Evolutionary conservation across 345 rosid species (phyloP).

Genomic region (Sisymbrium irio): DNA sequence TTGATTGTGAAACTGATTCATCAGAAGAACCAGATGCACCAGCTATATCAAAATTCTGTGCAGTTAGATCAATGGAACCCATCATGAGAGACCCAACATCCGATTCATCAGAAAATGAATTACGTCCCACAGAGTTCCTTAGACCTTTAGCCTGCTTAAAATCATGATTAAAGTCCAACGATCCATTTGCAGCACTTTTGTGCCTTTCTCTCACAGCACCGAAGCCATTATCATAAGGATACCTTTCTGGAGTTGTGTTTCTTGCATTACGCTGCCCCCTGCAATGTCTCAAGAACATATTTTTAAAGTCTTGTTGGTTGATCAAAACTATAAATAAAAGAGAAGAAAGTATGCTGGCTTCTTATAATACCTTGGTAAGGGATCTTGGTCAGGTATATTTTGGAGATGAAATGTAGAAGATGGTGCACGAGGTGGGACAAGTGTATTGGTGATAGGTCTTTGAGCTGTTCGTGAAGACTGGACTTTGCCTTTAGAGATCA

Average conservation of each 20-base stretch:
- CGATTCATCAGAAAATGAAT: conserved; percentile 34
- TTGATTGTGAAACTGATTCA: conserved; percentile 28
- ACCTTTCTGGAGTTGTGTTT: conserved; percentile 34
- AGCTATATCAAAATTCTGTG: conserved; percentile 35
- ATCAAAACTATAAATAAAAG: background rate
- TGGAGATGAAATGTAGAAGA: conserved; percentile 30
- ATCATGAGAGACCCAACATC: conserved; percentile 26
- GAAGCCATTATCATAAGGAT: conserved; percentile 33
- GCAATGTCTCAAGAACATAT: background rate
- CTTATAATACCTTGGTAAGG: conserved; percentile 35
- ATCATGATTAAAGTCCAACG: conserved; percentile 41
- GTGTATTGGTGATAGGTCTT: conserved; percentile 44
- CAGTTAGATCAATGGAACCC: conserved; percentile 45
- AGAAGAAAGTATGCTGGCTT: background rate
- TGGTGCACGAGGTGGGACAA: conserved; percentile 54
- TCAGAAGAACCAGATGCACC: conserved; percentile 32
- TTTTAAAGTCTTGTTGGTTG: background rate
- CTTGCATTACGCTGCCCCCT: conserved; percentile 42
- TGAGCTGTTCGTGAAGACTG: conserved; percentile 49
- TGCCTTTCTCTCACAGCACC: conserved; percentile 34
- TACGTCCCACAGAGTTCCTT: conserved; percentile 32
- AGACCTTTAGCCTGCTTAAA: conserved; percentile 19
- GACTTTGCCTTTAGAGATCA: conserved; percentile 80
- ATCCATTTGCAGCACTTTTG: conserved; percentile 33
- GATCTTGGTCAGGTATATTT: conserved; percentile 37